Evolutionary conservation across 176 grass and related monocot genomes (phyloP).

Genomic region (Cenchrus purpureus): DNA sequence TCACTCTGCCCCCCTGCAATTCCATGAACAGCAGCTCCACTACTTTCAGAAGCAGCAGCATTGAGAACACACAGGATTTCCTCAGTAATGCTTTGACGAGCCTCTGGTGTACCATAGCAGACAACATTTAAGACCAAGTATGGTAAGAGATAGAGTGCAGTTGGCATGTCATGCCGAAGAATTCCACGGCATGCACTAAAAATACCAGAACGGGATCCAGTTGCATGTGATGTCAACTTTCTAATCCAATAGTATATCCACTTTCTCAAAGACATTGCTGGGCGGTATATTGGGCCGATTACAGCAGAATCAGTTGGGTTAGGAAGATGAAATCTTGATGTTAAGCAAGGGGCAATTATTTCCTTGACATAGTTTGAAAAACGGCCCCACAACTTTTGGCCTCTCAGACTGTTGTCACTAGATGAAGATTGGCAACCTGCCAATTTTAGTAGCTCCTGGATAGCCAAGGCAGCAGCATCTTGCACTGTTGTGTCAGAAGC

Average conservation of each 20-base stretch:
- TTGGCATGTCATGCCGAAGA: constrained; percentile 93
- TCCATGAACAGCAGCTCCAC: constrained; percentile 72
- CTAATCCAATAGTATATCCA: constrained; percentile 97
- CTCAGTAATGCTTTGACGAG: constrained; percentile 82
- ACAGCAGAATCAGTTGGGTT: constrained; percentile 65
- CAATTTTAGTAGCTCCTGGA: constrained; percentile 93
- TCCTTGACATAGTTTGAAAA: constrained; percentile 96
- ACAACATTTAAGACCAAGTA: constrained; percentile 97
- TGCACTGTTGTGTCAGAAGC: constrained; percentile 88
- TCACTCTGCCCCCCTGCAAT: constrained; percentile 80
- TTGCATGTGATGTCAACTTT: constrained; percentile 76
- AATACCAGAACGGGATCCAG: constrained; percentile 77
- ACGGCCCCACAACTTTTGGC: constrained; percentile 80
- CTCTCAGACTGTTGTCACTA: constrained; percentile 48
- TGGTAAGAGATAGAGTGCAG: constrained; percentile 84
- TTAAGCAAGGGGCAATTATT: constrained; percentile 97
- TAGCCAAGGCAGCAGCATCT: constrained; percentile 96
- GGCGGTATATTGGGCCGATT: constrained; percentile 70
- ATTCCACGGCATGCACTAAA: constrained; percentile 90
- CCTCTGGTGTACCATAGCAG: constrained; percentile 82
- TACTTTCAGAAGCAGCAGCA: constrained; percentile 89
- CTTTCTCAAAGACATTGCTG: constrained; percentile 86
- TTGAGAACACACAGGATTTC: constrained; percentile 90
- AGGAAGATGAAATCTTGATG: constrained; percentile 86
- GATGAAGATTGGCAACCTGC: constrained; percentile 81